A percentile compares a stretch with the other conserved stretches of the same genome.
Conservation (phyloP, 2,329 filamentous ascomycete genomes). For the Mariannaea sp. region DNA sequence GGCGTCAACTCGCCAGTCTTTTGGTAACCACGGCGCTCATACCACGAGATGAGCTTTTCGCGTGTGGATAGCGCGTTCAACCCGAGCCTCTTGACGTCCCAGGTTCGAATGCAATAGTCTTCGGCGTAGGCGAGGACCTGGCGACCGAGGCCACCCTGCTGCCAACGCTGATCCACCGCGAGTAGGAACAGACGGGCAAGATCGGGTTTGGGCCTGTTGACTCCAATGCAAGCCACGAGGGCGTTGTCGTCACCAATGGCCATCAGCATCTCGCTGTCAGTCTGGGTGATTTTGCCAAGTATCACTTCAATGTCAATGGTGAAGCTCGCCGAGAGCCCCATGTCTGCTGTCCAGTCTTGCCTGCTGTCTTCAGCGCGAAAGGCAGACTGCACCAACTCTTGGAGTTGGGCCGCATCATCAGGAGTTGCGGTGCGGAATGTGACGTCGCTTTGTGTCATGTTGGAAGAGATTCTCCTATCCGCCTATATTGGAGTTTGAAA, state of each 20-base stretch:
- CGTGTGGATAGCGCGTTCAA: slow-evolving; percentile 44
- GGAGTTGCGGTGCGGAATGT: slow-evolving; percentile 45
- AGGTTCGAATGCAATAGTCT: slow-evolving; percentile 36
- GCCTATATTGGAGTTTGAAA: too few relatives aligned
- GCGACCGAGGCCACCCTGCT: slow-evolving; percentile 42
- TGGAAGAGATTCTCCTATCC: neutral
- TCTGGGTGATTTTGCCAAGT: slow-evolving; percentile 54
- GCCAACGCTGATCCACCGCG: slow-evolving; percentile 41
- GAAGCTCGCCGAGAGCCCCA: slow-evolving; percentile 69
- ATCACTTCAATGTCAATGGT: slow-evolving; percentile 69
- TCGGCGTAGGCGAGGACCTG: slow-evolving; percentile 41
- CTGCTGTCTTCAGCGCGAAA: slow-evolving; percentile 48
- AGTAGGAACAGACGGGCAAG: slow-evolving; percentile 42
- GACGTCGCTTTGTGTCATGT: slow-evolving; percentile 27
- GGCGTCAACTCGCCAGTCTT: slow-evolving; percentile 42
- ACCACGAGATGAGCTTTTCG: slow-evolving; percentile 43
- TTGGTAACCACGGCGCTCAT: slow-evolving; percentile 41
- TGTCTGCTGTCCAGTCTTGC: slow-evolving; percentile 40
- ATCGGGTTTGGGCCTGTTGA: slow-evolving; percentile 33
- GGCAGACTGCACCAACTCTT: slow-evolving; percentile 45
- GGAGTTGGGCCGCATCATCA: slow-evolving; percentile 44
- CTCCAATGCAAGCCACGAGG: slow-evolving; percentile 38
- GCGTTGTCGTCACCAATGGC: slow-evolving; percentile 24
- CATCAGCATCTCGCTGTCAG: slow-evolving; percentile 40
- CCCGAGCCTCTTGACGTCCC: slow-evolving; percentile 37